Evolutionary conservation across 768 basidiomycete genomes (phyloP).

Genomic region (Hypholoma sublateritium): DNA sequence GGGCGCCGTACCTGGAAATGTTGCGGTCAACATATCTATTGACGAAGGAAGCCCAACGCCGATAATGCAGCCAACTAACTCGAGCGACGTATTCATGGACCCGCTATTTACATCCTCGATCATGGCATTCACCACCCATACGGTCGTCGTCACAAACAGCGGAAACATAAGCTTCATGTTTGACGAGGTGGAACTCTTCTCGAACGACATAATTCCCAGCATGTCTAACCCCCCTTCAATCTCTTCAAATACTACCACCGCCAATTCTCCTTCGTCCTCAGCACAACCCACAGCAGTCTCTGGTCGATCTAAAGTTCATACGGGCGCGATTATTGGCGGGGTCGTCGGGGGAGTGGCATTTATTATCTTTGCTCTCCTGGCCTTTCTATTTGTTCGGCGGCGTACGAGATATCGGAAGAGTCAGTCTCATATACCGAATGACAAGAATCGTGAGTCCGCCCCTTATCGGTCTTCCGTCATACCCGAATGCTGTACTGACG

Average conservation of each 20-base stretch:
- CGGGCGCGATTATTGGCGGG: background rate
- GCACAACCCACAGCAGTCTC: background rate
- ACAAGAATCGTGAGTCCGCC: too few relatives aligned
- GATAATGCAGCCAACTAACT: background rate
- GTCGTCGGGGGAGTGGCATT: background rate
- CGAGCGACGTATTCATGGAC: background rate
- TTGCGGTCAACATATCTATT: background rate
- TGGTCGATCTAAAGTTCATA: background rate
- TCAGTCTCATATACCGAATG: too few relatives aligned
- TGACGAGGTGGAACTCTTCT: background rate
- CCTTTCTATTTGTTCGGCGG: too few relatives aligned
- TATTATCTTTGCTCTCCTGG: too few relatives aligned
- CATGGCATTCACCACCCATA: background rate
- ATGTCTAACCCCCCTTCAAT: background rate
- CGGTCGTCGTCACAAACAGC: constrained; percentile 1
- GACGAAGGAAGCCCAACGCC: background rate
- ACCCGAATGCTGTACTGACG: too few relatives aligned
- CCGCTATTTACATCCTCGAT: background rate
- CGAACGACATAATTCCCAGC: background rate
- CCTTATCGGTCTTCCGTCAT: too few relatives aligned
- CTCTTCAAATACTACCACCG: background rate
- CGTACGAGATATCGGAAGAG: too few relatives aligned
- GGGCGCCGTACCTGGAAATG: background rate
- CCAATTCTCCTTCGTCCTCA: background rate
- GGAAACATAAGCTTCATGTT: constrained; percentile 1